phyloP scores from a whole-genome alignment of 2,329 filamentous ascomycete genomes.

The Neonectria neomacrospora region DNA sequence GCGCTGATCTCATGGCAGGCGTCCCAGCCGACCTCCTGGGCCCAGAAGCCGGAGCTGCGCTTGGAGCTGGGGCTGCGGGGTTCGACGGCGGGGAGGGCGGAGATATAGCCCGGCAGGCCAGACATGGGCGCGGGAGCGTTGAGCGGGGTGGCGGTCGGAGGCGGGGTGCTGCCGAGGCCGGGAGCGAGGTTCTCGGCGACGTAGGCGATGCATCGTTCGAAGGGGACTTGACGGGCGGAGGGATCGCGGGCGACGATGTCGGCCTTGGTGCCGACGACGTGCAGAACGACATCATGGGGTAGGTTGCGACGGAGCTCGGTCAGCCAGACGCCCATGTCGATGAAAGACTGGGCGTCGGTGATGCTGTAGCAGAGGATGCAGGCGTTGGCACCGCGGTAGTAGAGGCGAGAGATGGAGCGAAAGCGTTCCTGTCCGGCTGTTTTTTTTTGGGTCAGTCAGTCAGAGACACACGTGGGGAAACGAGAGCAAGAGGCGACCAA shows the following conservation, averaged over 20 bases:
- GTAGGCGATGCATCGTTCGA: slow-evolving; percentile 95
- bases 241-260: slow-evolving; percentile 92
- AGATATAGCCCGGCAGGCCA: slow-evolving; percentile 27
- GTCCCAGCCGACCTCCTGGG: slow-evolving; percentile 93
- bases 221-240: slow-evolving; percentile 82
- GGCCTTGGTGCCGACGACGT: slow-evolving; percentile 94
- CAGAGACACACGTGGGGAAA: not conserved
- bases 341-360: slow-evolving; percentile 84
- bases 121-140: slow-evolving; percentile 40
- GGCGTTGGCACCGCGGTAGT: slow-evolving; percentile 95
- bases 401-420: slow-evolving; percentile 91
- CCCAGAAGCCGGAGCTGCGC: slow-evolving; percentile 84
- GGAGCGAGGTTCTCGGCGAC: slow-evolving; percentile 91
- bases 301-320: slow-evolving; percentile 84
- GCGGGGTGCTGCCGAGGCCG: slow-evolving; percentile 72
- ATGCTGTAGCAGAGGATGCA: slow-evolving; percentile 96
- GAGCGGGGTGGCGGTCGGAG: slow-evolving; percentile 66
- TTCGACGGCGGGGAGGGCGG: slow-evolving; percentile 52
- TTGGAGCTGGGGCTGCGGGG: slow-evolving; percentile 71
- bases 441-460: not conserved
- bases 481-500: slow-evolving; percentile 40
- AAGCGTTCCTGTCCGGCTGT: slow-evolving; percentile 92
- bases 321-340: slow-evolving; percentile 93
- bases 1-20: slow-evolving; percentile 97
- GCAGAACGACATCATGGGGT: slow-evolving; percentile 81